Evolutionary conservation across 345 rosid species (phyloP).

Genomic region (Carallia brachiata): DNA sequence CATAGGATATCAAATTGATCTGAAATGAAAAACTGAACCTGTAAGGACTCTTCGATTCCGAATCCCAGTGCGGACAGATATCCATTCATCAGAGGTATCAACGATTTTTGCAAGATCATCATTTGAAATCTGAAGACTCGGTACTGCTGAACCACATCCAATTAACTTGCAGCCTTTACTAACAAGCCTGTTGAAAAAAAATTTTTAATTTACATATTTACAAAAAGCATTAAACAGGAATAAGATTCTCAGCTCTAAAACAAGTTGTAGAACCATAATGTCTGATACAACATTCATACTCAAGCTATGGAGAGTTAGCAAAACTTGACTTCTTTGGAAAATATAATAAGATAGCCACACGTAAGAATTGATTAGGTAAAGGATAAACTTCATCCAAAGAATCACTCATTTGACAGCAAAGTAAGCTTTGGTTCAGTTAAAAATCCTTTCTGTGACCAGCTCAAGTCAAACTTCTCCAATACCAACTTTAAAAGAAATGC

Average conservation of each 20-base stretch:
- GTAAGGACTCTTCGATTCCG: slow-evolving; percentile 73
- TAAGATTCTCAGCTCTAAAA: background rate
- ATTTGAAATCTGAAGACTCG: slow-evolving; percentile 71
- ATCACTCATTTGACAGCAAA: no score
- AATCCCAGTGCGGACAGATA: slow-evolving; percentile 87
- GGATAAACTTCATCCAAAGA: background rate
- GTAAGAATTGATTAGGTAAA: background rate
- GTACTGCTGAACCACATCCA: slow-evolving; percentile 91
- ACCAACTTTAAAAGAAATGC: background rate
- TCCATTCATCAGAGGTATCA: slow-evolving; percentile 89
- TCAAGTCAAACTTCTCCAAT: background rate
- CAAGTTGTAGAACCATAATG: background rate
- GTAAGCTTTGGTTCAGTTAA: no score
- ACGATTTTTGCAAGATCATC: slow-evolving; percentile 88
- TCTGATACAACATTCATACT: slow-evolving; percentile 4
- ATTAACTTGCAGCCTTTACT: slow-evolving; percentile 86
- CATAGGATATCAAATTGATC: slow-evolving; percentile 8
- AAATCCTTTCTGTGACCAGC: no score
- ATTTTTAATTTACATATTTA: background rate
- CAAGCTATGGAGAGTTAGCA: background rate
- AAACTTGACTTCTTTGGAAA: background rate
- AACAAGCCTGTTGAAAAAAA: slow-evolving; percentile 44
- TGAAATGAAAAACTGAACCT: slow-evolving; percentile 41
- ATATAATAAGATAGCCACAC: background rate
- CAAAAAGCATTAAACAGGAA: background rate